Percentiles rank a stretch among this genome's conserved stretches.
Conservation (phyloP, 2,329 filamentous ascomycete genomes). For the Ophiostoma populinum region DNA sequence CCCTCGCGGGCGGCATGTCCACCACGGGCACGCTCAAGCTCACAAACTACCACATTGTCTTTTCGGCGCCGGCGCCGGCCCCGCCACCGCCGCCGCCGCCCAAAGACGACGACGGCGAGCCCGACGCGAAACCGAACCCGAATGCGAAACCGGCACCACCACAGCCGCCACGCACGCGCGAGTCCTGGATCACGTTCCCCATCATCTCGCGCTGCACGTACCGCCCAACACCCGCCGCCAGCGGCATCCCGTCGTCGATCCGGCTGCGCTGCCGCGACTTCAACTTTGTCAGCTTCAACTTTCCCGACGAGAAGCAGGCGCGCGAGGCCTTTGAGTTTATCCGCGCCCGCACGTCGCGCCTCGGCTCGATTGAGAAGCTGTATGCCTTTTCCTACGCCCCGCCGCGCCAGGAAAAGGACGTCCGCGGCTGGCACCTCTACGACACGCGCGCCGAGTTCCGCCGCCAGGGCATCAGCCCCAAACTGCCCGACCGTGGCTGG, state of each 20-base stretch:
- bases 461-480: constrained; percentile 71
- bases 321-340: constrained; percentile 81
- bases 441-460: constrained; percentile 72
- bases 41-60: constrained; percentile 44
- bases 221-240: constrained; percentile 51
- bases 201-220: constrained; percentile 72
- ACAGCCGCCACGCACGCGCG: constrained; percentile 24
- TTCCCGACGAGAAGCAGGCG: constrained; percentile 54
- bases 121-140: constrained; percentile 1
- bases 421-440: constrained; percentile 74
- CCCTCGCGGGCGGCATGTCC: constrained; percentile 40
- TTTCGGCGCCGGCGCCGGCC: constrained; percentile 25
- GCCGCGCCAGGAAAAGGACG: constrained; percentile 50
- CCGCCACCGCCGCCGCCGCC: constrained; percentile 10
- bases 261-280: constrained; percentile 86
- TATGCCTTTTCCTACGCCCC: constrained; percentile 81
- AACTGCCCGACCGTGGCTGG: constrained; percentile 67
- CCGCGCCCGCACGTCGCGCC: constrained; percentile 59
- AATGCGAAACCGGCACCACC: constrained; percentile 14
- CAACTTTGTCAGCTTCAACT: constrained; percentile 82
- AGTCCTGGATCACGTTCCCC: constrained; percentile 89
- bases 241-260: constrained; percentile 61
- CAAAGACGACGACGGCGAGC: not conserved
- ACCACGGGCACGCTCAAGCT: constrained; percentile 40
- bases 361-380: constrained; percentile 71